Evolutionary conservation across 1,284 basidiomycete genomes (phyloP), one percentile per base, ranked within the genome.

Genomic region (Ustilago vetiveriae): DNA sequence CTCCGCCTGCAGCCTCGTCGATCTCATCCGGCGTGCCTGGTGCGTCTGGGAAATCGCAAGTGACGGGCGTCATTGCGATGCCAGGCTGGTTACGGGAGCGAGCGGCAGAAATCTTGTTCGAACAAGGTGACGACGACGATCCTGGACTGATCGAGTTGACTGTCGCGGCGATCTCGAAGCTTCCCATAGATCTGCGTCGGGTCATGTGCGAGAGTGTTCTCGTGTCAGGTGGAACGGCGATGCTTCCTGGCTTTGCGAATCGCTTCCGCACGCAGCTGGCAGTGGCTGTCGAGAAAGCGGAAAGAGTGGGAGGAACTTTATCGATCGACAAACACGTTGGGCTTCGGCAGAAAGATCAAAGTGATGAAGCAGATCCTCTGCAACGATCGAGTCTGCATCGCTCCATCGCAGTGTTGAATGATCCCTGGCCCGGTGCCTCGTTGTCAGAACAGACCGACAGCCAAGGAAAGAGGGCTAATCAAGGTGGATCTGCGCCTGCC

Each of bases 61-160:
- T 36, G 10, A 22, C 29, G 16, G 92, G 92, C 0, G 90, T 89
- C 0, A 83, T 98, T 32, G 85, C 90, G 38, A 88, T 98, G 36
- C 95, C 95, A 0, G 94, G 94, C 0, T 98, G 96, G 95, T 86
- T 98, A 22, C 85, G 95, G 32, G 94, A 97, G 80, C 86, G 94
- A 8, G 91, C 91, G 0, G 89, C 92, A 3, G 95, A 98, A 79
- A 86, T 94, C 4, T 84, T 98, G 1, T 97, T 97, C 70, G 92
- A 92, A 76, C 88, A 89, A 6, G 90, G 90, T n/a, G 91, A 93
- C 67, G 88, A 90, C 4, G 83, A 83, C 47, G 23, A 93, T 92
- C 39, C 49, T 11, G 59, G 74, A 11, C 17, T 95, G 3, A 88
- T 90, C 0, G 92, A 94, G 74, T 86, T 90, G 22, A 85, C 97